These are phyloP conservation scores for Massospora cicadina DNA, from an alignment of 371 early-diverging fungal genomes.

Conservation along the genomic window DNA sequence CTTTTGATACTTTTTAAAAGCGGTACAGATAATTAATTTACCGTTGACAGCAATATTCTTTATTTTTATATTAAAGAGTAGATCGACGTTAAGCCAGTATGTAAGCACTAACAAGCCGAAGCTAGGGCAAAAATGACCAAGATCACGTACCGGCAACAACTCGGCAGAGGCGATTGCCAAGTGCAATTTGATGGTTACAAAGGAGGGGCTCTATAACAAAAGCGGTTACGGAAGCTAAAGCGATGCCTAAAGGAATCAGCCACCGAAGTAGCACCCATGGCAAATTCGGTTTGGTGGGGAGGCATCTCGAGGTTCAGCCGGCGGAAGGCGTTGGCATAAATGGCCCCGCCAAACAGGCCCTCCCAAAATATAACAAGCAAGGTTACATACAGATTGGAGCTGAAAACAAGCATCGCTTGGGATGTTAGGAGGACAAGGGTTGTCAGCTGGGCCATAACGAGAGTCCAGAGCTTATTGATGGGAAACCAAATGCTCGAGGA, in stretches of 20 bases:
- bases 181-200: constrained; percentile 16
- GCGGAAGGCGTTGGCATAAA: constrained; percentile 25
- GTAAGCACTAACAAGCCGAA: no score
- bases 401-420: constrained; percentile 15
- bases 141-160: background rate
- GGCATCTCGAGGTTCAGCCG: constrained; percentile 15
- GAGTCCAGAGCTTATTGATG: constrained; percentile 19
- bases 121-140: no score
- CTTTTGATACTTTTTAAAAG: no score
- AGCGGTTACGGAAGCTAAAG: constrained; percentile 21
- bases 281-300: constrained; percentile 21
- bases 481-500: constrained; percentile 17
- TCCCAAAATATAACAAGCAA: constrained; percentile 22
- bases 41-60: no score
- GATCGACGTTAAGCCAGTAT: no score
- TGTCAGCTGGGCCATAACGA: constrained; percentile 16
- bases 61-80: no score
- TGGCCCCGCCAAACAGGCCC: constrained; percentile 26
- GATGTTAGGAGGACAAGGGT: constrained; percentile 16
- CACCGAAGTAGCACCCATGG: constrained; percentile 22
- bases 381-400: constrained; percentile 18
- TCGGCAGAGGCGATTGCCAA: background rate
- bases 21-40: no score
- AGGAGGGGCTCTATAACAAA: constrained; percentile 22
- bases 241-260: constrained; percentile 24